Conservation (phyloP, 179 eudicot genomes). For the Drosera spatulata region DNA sequence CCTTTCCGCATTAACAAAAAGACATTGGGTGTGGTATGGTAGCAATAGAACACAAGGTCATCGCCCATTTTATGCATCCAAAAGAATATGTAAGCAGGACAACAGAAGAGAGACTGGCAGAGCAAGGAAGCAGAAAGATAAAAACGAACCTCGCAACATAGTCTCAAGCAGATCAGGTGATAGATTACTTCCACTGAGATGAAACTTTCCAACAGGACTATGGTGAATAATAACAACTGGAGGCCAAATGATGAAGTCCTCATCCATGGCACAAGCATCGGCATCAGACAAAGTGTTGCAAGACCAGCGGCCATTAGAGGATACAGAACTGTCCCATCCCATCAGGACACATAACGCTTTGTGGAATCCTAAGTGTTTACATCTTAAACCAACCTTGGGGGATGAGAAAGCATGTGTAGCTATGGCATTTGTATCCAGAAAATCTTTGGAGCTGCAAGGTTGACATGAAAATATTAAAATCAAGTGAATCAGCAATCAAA, state of each 20-base stretch:
- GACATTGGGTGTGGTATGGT: too few species aligned
- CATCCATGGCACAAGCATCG: slow-evolving; percentile 15
- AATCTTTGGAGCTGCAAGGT: slow-evolving; percentile 19
- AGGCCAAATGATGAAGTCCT: slow-evolving; percentile 26
- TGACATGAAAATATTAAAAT: background rate
- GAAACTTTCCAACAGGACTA: slow-evolving; percentile 1
- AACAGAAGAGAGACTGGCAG: too few species aligned
- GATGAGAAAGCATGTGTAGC: slow-evolving; percentile 23
- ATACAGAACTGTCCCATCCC: slow-evolving; percentile 20
- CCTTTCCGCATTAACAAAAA: too few species aligned
- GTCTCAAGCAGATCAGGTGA: slow-evolving; percentile 1
- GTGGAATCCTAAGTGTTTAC: slow-evolving; percentile 22
- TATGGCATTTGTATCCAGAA: slow-evolving; percentile 13
- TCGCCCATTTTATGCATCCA: too few species aligned
- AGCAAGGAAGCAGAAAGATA: background rate
- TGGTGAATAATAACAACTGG: slow-evolving; percentile 23
- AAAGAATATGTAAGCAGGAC: too few species aligned
- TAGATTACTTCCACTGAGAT: slow-evolving; percentile 11
- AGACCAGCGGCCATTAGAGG: slow-evolving; percentile 19
- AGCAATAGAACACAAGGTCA: too few species aligned
- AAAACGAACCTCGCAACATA: slow-evolving; percentile 16
- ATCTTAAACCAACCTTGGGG: slow-evolving; percentile 22
- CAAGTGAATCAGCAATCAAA: too few species aligned
- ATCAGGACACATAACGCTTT: slow-evolving; percentile 28
- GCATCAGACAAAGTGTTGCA: slow-evolving; percentile 18